These are phyloP conservation scores for Calonectria honghensis DNA, from an alignment of 2,329 filamentous ascomycete genomes.

Conservation along the genomic window DNA sequence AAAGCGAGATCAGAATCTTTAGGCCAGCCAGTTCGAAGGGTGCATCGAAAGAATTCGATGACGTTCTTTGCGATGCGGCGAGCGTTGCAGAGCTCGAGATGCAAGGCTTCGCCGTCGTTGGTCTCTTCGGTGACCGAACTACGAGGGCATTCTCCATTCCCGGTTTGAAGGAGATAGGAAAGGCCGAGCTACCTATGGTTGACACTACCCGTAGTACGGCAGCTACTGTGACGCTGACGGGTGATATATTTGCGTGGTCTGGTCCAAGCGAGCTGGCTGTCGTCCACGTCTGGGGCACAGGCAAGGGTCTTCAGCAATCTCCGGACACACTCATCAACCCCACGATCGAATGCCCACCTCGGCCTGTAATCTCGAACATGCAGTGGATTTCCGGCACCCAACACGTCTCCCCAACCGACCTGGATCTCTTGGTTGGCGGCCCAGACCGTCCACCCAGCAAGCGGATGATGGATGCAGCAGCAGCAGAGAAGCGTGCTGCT, in stretches of 20 bases:
- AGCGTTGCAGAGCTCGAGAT: constrained; percentile 84
- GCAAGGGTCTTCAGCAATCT: constrained; percentile 75
- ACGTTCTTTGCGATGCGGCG: constrained; percentile 87
- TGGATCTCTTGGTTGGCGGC: constrained; percentile 93
- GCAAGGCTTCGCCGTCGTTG: constrained; percentile 86
- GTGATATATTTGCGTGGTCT: constrained; percentile 91
- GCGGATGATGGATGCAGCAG: constrained; percentile 87
- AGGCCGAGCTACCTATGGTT: constrained; percentile 79
- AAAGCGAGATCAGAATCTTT: constrained; percentile 90
- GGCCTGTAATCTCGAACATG: constrained; percentile 94
- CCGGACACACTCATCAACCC: constrained; percentile 89
- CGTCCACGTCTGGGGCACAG: constrained; percentile 89
- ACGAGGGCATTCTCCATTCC: constrained; percentile 91
- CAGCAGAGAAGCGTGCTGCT: constrained; percentile 81
- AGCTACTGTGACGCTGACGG: constrained; percentile 83
- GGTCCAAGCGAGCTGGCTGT: constrained; percentile 90
- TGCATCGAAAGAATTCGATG: constrained; percentile 93
- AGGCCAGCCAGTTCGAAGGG: constrained; percentile 89
- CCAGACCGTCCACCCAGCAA: constrained; percentile 92
- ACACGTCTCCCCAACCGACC: constrained; percentile 88
- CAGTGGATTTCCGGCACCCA: constrained; percentile 98
- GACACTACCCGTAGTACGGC: constrained; percentile 84
- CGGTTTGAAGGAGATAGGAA: constrained; percentile 87
- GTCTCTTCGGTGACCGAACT: constrained; percentile 88
- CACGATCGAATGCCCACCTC: constrained; percentile 81